Conservation (phyloP, 805 yeast species). For the Pichia californica region DNA sequence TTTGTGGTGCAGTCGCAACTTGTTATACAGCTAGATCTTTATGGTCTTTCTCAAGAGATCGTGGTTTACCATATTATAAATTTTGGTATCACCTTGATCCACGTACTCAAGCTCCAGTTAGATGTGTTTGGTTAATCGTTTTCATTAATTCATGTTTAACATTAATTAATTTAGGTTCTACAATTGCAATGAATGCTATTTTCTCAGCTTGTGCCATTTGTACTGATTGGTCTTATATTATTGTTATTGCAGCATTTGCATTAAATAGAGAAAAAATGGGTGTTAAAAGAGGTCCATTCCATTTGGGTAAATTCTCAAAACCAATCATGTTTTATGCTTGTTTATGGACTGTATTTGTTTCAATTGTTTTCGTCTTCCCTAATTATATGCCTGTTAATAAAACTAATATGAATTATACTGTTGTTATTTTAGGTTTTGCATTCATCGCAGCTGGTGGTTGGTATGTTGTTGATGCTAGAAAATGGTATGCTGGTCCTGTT, state of each 20-base stretch:
- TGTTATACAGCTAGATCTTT: constrained; percentile 46
- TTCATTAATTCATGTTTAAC: constrained; percentile 38
- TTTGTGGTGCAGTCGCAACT: constrained; percentile 46
- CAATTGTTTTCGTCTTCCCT: constrained; percentile 47
- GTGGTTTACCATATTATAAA: constrained; percentile 42
- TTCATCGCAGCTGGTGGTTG: constrained; percentile 34
- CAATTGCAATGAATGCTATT: constrained; percentile 46
- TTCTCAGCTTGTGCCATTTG: constrained; percentile 48
- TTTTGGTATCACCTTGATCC: constrained; percentile 35
- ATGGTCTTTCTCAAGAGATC: constrained; percentile 53
- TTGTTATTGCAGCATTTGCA: constrained; percentile 36
- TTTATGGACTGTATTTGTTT: constrained; percentile 40
- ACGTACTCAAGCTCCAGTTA: constrained; percentile 37
- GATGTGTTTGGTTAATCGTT: constrained; percentile 38
- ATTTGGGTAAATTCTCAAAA: constrained; percentile 36
- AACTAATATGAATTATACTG: constrained; percentile 49
- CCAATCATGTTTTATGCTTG: constrained; percentile 31
- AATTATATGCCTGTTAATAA: constrained; percentile 37
- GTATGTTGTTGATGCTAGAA: constrained; percentile 43
- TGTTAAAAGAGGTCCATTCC: constrained; percentile 41
- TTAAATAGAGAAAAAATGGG: constrained; percentile 38
- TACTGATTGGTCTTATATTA: constrained; percentile 42
- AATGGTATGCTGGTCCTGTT: constrained; percentile 52
- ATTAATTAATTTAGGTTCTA: constrained; percentile 37
- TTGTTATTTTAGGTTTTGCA: constrained; percentile 40